A percentile compares a stretch with the other conserved stretches of the same genome.
Conservation (phyloP, 176 grass and related monocot species). For the Bolboschoenus planiculmis region DNA sequence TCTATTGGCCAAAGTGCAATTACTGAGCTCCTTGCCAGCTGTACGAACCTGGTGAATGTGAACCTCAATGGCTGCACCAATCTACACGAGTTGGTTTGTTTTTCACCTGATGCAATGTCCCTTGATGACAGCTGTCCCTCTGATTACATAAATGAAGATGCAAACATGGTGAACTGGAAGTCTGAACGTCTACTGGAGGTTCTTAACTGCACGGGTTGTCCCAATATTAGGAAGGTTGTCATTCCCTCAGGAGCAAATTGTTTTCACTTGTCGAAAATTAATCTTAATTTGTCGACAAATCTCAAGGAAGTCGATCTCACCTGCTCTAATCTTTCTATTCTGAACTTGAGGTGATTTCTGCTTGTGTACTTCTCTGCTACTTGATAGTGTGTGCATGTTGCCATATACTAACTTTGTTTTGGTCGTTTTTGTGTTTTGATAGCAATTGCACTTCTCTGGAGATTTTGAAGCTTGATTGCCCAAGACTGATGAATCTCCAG, state of each 20-base stretch:
- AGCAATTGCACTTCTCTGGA: constrained; percentile 86
- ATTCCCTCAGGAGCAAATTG: constrained; percentile 64
- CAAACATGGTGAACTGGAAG: constrained; percentile 23
- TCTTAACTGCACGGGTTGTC: constrained; percentile 89
- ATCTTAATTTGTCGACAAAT: constrained; percentile 84
- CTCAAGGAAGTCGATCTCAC: constrained; percentile 88
- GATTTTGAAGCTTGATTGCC: constrained; percentile 91
- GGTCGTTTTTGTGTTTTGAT: constrained; percentile 17
- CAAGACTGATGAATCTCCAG: constrained; percentile 72
- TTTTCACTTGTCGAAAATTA: constrained; percentile 73
- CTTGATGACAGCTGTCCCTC: constrained; percentile 30
- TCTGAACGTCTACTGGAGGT: constrained; percentile 59
- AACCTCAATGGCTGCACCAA: constrained; percentile 92
- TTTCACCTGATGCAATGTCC: constrained; percentile 39
- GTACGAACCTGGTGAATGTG: constrained; percentile 79
- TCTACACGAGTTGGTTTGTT: constrained; percentile 74
- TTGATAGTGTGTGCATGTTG: not conserved
- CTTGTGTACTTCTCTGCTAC: constrained; percentile 6
- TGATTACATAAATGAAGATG: constrained; percentile 25
- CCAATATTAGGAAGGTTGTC: constrained; percentile 81
- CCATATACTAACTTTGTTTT: not conserved
- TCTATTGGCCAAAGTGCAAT: constrained; percentile 80
- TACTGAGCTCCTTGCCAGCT: constrained; percentile 55
- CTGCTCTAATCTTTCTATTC: constrained; percentile 59
- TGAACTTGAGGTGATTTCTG: constrained; percentile 71